phyloP scores from a whole-genome alignment of 805 yeast species.

The Komagataella populi region DNA sequence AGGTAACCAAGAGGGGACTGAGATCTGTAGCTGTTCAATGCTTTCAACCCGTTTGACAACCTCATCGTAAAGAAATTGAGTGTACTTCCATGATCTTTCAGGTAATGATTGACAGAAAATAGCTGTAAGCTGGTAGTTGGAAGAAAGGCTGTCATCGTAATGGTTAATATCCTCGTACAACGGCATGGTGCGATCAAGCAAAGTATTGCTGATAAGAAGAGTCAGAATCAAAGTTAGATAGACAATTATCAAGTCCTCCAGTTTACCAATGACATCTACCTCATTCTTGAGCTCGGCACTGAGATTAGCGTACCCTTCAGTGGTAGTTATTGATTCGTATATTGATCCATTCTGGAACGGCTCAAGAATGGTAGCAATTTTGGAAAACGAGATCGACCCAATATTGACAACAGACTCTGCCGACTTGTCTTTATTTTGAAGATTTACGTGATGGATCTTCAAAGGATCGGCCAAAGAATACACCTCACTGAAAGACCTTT shows the following conservation, averaged over 20 bases:
- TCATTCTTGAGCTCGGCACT: neutral
- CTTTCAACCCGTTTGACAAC: conserved; percentile 5
- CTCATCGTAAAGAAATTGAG: conserved; percentile 12
- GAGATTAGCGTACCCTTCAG: neutral
- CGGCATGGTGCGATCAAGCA: conserved; percentile 27
- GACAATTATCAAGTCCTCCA: conserved; percentile 11
- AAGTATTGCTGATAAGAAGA: conserved; percentile 9
- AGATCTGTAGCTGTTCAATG: neutral
- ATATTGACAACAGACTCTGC: neutral
- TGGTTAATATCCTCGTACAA: conserved; percentile 29
- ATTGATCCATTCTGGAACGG: conserved; percentile 1
- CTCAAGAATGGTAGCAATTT: neutral
- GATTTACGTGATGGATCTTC: neutral
- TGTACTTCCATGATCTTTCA: conserved; percentile 7
- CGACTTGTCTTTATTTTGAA: neutral
- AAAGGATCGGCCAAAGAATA: neutral
- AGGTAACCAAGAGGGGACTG: neutral
- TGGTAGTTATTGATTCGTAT: neutral
- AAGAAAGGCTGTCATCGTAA: conserved; percentile 25
- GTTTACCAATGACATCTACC: conserved; percentile 2
- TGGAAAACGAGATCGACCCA: neutral
- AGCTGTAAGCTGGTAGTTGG: conserved; percentile 16
- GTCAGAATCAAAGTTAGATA: conserved; percentile 10
- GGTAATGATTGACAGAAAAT: conserved; percentile 29
- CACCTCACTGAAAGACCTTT: neutral